Base-by-base conservation (phyloP, 2,329 filamentous ascomycete species). In the Cladophialophora carrionii region DNA sequence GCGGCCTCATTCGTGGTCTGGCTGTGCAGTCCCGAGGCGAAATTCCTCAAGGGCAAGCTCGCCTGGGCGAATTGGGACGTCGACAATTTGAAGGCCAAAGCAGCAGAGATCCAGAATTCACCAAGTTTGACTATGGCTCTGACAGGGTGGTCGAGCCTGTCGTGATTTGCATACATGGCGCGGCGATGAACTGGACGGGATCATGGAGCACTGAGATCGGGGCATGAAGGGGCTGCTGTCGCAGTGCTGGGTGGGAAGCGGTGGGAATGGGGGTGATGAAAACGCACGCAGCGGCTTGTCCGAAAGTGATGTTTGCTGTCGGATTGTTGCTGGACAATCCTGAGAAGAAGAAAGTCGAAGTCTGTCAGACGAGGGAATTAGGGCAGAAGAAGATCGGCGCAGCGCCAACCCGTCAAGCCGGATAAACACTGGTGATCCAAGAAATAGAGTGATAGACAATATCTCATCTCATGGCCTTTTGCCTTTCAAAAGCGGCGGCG, bases 11-110 rank as follows among this genome's bases (percentile, higher is more conserved):
- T 83, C 68, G 64, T 73, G 2, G 75, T 83, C 5, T 83, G 81
- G 81, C 71, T 79, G 29, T 75, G 78, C 0, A 79, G 76, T 29
- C 68, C 76, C 0, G 80, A 84, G 66, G 81, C 82, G 0, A 70
- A 67, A 5, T 84, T 84, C 66, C 69, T 85, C 29, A 80, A 77
- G 48, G 75, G 78, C 2, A 80, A 79, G 54, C 79, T 80, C 24
- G 70, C 84, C 0, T 84, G 80, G 78, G 76, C 78, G 10, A 80
- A 81, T 24, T 85, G 82, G 82, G 83, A 85, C 70, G 77, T 84
- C 0, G 76, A 81, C 46, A 82, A 84, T 68, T 75, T 85, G 37
- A 80, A 80, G 70, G 72, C 74, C 0, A 71, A 72, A 43, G 76
- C 74, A 4, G 72, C 74, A 26, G 75, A 79, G 65, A 72, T 82